phyloP scores from a whole-genome alignment of 768 basidiomycete species.

The Podaxis sp. region DNA sequence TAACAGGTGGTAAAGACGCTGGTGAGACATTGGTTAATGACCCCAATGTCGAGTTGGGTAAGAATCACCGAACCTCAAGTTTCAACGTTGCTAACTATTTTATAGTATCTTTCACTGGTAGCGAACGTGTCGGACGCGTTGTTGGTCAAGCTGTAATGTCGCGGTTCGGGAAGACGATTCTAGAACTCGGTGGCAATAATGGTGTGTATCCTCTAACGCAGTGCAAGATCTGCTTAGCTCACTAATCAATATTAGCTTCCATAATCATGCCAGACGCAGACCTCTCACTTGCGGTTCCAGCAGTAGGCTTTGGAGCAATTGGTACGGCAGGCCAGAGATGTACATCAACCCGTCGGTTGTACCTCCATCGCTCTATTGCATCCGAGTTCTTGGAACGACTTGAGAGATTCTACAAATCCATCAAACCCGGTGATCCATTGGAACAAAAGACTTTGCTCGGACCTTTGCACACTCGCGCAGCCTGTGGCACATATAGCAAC shows the following conservation, averaged over 20 bases:
- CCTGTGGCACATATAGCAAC: conserved; percentile 61
- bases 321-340: conserved; percentile 79
- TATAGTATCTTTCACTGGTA: conserved; percentile 93
- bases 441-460: conserved; percentile 73
- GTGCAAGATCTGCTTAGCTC: conserved; percentile 11
- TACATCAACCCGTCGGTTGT: conserved; percentile 89
- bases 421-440: conserved; percentile 87
- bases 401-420: conserved; percentile 65
- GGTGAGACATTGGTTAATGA: conserved; percentile 81
- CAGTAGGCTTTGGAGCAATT: conserved; percentile 92
- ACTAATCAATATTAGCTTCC: conserved; percentile 55
- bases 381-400: conserved; percentile 74
- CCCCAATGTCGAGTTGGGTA: conserved; percentile 76
- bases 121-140: conserved; percentile 80
- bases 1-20: conserved; percentile 79
- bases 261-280: conserved; percentile 95
- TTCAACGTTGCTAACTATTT: conserved; percentile 12
- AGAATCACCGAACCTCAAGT: conserved; percentile 15
- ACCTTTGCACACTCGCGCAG: conserved; percentile 75
- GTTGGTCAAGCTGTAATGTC: conserved; percentile 89
- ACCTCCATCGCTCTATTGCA: conserved; percentile 82
- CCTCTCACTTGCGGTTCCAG: conserved; percentile 82
- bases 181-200: conserved; percentile 96
- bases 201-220: conserved; percentile 46
- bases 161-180: conserved; percentile 85